Percentiles rank a stretch among this genome's conserved stretches.
These are phyloP conservation scores for Geotrichum restrictum DNA, from an alignment of 1,139 yeast species.

Conservation along the genomic window DNA sequence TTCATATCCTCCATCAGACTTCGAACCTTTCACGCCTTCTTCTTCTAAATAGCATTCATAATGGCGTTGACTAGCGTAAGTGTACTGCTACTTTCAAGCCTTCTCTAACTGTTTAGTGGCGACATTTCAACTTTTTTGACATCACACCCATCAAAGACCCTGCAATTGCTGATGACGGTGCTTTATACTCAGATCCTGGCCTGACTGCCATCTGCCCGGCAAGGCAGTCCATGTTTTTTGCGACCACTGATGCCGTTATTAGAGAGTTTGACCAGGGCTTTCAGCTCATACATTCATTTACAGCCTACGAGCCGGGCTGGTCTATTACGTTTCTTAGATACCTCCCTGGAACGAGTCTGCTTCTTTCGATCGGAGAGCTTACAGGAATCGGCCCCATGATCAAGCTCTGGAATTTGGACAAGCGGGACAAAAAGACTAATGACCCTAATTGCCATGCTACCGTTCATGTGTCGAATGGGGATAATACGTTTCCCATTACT, in stretches of 20 bases:
- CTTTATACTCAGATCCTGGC: conserved; percentile 73
- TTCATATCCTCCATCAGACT: neutral
- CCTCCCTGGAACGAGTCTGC: conserved; percentile 47
- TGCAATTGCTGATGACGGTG: conserved; percentile 49
- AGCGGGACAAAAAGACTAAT: conserved; percentile 39
- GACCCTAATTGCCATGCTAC: conserved; percentile 44
- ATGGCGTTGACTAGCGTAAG: conserved; percentile 21
- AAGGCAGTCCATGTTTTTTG: conserved; percentile 52
- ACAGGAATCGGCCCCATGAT: conserved; percentile 66
- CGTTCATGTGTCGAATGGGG: conserved; percentile 48
- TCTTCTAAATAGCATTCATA: neutral
- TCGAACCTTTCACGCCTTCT: neutral
- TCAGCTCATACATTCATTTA: conserved; percentile 48
- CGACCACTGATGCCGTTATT: conserved; percentile 53
- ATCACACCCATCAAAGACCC: conserved; percentile 84
- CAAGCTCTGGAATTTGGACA: conserved; percentile 66
- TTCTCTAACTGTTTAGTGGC: conserved; percentile 49
- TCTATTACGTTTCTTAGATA: conserved; percentile 54
- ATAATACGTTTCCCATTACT: conserved; percentile 69
- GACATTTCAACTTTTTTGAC: conserved; percentile 86
- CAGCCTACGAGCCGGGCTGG: conserved; percentile 59
- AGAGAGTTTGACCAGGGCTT: conserved; percentile 56
- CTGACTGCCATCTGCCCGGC: conserved; percentile 60
- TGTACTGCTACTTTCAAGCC: neutral
- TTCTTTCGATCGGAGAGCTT: conserved; percentile 66